Conservation (phyloP, 345 rosid genomes). For the Arabidopsis thaliana region DNA sequence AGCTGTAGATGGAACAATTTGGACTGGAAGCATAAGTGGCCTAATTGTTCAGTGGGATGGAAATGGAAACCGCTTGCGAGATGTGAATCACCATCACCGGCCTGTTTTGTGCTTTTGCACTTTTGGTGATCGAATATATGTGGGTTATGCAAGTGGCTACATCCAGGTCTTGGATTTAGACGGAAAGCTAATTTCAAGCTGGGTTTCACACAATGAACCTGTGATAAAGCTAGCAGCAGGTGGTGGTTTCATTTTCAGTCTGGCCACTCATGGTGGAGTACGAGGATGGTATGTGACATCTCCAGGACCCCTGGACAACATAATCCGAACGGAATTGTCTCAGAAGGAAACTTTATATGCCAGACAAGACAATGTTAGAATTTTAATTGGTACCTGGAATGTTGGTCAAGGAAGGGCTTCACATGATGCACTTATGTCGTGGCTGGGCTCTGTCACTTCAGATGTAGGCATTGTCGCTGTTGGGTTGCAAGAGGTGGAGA, state of each 20-base stretch:
- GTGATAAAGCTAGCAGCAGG: constrained; percentile 83
- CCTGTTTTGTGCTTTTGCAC: constrained; percentile 81
- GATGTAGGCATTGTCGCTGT: constrained; percentile 91
- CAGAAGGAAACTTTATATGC: constrained; percentile 62
- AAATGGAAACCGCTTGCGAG: constrained; percentile 72
- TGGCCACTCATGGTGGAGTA: constrained; percentile 96
- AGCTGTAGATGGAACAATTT: constrained; percentile 71
- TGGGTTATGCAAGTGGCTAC: constrained; percentile 81
- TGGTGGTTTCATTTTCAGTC: constrained; percentile 67
- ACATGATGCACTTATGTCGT: constrained; percentile 73
- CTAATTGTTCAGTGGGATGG: constrained; percentile 80
- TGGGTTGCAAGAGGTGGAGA: constrained; percentile 96
- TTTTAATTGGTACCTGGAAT: constrained; percentile 93
- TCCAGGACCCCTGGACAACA: constrained; percentile 81
- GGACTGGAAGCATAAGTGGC: constrained; percentile 83
- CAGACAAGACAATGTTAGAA: constrained; percentile 60
- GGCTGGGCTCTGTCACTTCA: constrained; percentile 81
- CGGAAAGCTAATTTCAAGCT: constrained; percentile 78
- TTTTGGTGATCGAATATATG: constrained; percentile 63
- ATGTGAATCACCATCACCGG: constrained; percentile 61
- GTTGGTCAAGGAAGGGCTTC: constrained; percentile 97
- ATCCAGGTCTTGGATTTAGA: constrained; percentile 84
- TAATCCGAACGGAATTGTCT: constrained; percentile 69
- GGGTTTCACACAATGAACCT: constrained; percentile 87
- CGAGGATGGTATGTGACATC: constrained; percentile 90